Evolutionary conservation across 208 protist genomes (phyloP), one percentile per base, ranked within the genome.

Genomic region (Leishmania arabica): DNA sequence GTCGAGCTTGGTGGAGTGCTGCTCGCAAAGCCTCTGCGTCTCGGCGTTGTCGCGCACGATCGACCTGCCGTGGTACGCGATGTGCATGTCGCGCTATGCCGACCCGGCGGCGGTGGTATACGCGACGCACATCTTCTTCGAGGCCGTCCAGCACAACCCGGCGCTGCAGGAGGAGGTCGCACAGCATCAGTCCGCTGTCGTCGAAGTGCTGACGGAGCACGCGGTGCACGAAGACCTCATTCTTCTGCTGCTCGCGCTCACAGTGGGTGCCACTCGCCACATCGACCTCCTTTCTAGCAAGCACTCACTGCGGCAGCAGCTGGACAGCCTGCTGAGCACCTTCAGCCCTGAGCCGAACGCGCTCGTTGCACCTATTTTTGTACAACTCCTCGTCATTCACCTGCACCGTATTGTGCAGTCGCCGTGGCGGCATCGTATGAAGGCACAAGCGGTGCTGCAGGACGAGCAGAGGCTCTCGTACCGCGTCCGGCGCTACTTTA

Each of bases 51-150:
- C 81, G 27, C 84, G 81, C 17, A 81, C 90, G 34, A 76, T 97
- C 0, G 87, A 90, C 76, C 78, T 97, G 19, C 82, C 84, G 66
- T 97, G 94, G 94, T 95, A 92, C 83, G 84, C 83, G 27, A 79
- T 88, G 34, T 94, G 87, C 70, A 66, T 90, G 13, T 90, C 88
- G 9, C 90, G 88, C 47, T 97, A 95, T 78, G 91, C 92, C 15
- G 87, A 95, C 81, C 88, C 88, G 5, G 81, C 86, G 6, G 88
- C 86, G 70, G 94, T 95, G 7, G 84, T 97, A 13, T 95, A 93
- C 73, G 92, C 92, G 17, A 94, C 90, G 6, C 84, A 86, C 54
- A 80, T 97, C 70, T 93, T 95, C 66, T 91, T 95, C 73, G 88
- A 92, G 42, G 89, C 94, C 1, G 81, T 92, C n/a, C 78, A 85